phyloP scores from a whole-genome alignment of 257 asterid species.

The Salvia miltiorrhiza region DNA sequence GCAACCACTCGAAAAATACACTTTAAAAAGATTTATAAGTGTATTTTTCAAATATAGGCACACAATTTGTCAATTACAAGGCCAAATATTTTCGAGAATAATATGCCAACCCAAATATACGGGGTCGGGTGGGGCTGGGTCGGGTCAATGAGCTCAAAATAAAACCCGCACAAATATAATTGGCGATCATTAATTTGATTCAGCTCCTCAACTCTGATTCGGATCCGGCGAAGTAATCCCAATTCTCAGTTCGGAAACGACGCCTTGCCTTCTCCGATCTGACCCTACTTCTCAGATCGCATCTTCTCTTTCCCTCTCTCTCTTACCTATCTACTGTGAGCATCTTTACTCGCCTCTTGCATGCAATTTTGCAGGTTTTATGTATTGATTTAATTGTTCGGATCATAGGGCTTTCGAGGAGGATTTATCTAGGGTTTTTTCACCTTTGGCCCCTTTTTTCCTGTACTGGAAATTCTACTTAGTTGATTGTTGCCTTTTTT shows the following conservation, averaged over 20 bases:
- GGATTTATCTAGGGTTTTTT: constrained; percentile 39
- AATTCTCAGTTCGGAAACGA: constrained; percentile 18
- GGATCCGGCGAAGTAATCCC: constrained; percentile 36
- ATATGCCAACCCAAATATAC: not conserved
- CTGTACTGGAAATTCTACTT: not conserved
- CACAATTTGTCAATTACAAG: too few relatives aligned
- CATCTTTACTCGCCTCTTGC: constrained; percentile 13
- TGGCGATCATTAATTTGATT: constrained; percentile 15
- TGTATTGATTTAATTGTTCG: constrained; percentile 18
- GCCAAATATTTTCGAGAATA: too few relatives aligned
- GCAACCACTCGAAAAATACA: too few relatives aligned
- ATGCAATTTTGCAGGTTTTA: constrained; percentile 11
- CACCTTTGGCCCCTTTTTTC: not conserved
- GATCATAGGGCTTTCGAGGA: constrained; percentile 33
- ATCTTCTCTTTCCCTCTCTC: constrained; percentile 4
- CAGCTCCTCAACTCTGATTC: constrained; percentile 21
- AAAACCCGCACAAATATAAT: constrained; percentile 21
- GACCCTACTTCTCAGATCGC: constrained; percentile 29
- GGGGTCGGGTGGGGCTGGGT: too few relatives aligned
- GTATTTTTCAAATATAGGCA: too few relatives aligned
- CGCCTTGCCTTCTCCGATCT: constrained; percentile 28
- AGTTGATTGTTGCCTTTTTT: not conserved
- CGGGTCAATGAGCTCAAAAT: constrained; percentile 19
- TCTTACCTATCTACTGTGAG: constrained; percentile 22
- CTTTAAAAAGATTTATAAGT: too few relatives aligned